These are phyloP conservation scores for Oleoguttula mirabilis DNA, from an alignment of 495 filamentous ascomycete species.

Conservation along the genomic window DNA sequence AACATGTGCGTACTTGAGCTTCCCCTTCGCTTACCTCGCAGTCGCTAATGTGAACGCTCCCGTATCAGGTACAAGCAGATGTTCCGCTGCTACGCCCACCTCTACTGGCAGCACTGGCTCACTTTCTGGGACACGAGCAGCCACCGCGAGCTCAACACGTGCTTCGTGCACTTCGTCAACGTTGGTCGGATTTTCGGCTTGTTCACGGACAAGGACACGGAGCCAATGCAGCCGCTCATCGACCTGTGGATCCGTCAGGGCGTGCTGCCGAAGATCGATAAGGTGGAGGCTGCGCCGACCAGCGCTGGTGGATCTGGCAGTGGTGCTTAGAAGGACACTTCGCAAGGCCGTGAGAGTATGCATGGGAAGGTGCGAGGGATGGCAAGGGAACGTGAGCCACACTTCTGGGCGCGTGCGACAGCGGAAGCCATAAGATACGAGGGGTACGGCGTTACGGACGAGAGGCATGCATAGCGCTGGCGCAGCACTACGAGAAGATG, in stretches of 20 bases:
- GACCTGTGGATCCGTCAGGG: slow-evolving; percentile 80
- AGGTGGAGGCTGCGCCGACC: background rate
- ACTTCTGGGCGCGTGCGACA: too few species aligned
- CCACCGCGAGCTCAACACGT: slow-evolving; percentile 83
- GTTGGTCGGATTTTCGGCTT: slow-evolving; percentile 76
- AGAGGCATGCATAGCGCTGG: too few species aligned
- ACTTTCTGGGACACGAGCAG: slow-evolving; percentile 84
- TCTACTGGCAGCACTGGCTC: slow-evolving; percentile 63
- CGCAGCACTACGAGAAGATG: background rate
- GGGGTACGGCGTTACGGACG: background rate
- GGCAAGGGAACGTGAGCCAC: too few species aligned
- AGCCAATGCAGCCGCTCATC: slow-evolving; percentile 87
- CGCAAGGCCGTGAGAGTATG: background rate
- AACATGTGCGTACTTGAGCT: slow-evolving; percentile 48
- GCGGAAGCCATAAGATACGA: too few species aligned
- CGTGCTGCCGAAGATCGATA: slow-evolving; percentile 46
- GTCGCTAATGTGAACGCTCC: too few species aligned
- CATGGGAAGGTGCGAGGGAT: too few species aligned
- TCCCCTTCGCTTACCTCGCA: too few species aligned
- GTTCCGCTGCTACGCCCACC: slow-evolving; percentile 90
- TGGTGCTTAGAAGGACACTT: background rate
- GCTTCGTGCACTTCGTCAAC: slow-evolving; percentile 85
- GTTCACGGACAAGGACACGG: slow-evolving; percentile 69
- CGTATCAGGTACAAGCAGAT: slow-evolving; percentile 63
- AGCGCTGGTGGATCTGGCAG: background rate